These are phyloP conservation scores for Penicillium goetzii DNA, from an alignment of 495 filamentous ascomycete genomes.

Conservation along the genomic window DNA sequence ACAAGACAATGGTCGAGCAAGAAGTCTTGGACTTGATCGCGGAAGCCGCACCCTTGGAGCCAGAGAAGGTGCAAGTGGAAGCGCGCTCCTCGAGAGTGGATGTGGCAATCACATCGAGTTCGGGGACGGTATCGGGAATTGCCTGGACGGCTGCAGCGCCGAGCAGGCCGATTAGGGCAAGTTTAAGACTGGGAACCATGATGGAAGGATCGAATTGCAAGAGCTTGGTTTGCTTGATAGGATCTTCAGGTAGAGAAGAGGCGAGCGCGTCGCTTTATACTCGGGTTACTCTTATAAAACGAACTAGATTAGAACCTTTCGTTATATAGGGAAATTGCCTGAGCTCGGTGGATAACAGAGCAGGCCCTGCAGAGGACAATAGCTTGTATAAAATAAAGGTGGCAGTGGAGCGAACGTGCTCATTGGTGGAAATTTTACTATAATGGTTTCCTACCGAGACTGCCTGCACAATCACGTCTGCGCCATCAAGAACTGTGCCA, in stretches of 20 bases:
- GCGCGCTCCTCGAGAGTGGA: conserved; percentile 22
- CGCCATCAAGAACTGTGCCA: background rate
- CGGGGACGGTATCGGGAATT: background rate
- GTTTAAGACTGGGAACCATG: conserved; percentile 15
- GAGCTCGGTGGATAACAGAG: background rate
- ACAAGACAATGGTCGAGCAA: conserved; percentile 56
- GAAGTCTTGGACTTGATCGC: conserved; percentile 49
- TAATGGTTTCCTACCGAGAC: background rate
- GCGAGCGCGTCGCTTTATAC: background rate
- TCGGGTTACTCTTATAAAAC: background rate
- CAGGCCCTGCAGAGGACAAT: background rate
- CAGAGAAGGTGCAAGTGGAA: conserved; percentile 26
- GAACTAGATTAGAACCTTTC: background rate
- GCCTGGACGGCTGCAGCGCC: conserved; percentile 13
- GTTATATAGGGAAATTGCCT: background rate
- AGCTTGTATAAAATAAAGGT: background rate
- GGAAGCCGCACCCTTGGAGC: conserved; percentile 31
- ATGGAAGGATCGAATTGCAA: conserved; percentile 6
- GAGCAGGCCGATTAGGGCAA: conserved; percentile 12
- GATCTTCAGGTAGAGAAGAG: background rate
- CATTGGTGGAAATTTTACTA: background rate
- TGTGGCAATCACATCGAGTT: background rate
- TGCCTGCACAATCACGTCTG: background rate
- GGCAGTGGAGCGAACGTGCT: background rate
- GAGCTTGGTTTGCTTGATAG: background rate